Conservation (phyloP, 2,329 filamentous ascomycete species). For the Cordyceps militaris region DNA sequence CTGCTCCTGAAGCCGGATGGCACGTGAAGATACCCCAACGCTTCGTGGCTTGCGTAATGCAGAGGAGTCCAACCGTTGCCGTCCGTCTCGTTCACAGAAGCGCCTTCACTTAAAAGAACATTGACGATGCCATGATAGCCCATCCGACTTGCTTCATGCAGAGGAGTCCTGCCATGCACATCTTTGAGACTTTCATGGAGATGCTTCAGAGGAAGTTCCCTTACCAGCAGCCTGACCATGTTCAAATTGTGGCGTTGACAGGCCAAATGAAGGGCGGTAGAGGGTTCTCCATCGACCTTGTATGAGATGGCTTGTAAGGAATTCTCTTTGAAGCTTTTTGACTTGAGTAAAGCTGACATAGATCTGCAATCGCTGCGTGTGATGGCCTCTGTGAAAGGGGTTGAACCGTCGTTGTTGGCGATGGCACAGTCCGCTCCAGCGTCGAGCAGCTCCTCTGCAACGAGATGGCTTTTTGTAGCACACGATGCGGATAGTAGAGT, state of each 20-base stretch:
- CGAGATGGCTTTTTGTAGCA: too few relatives aligned
- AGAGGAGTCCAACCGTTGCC: neutral
- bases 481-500: neutral
- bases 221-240: neutral
- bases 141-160: neutral
- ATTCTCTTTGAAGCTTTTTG: too few relatives aligned
- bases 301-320: too few relatives aligned
- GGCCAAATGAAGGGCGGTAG: neutral
- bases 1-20: too few relatives aligned
- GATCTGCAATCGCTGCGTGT: too few relatives aligned
- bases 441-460: too few relatives aligned
- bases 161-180: neutral
- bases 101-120: neutral
- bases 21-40: too few relatives aligned
- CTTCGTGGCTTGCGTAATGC: neutral
- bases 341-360: too few relatives aligned
- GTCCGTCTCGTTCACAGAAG: neutral
- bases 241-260: neutral
- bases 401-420: too few relatives aligned
- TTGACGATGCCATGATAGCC: neutral
- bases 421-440: too few relatives aligned
- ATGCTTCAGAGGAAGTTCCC: neutral
- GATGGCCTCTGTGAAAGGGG: too few relatives aligned
- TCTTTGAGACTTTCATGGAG: neutral
- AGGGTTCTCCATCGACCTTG: too few relatives aligned